Base-by-base conservation (phyloP, 768 basidiomycete genomes). In the Exidia glandulosa region DNA sequence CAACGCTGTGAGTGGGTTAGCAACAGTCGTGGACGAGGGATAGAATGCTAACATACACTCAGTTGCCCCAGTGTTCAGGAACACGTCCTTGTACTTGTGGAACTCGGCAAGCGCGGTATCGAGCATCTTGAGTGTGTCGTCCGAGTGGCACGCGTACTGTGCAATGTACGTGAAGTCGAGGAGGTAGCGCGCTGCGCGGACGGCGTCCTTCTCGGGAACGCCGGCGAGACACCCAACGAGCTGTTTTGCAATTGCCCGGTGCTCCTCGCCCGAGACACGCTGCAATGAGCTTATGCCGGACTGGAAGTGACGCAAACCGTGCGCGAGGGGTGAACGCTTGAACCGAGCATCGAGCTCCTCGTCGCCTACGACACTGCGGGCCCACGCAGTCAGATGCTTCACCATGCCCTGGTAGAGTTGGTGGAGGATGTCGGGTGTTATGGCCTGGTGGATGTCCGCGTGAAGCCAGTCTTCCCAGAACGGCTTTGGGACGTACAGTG, bases 81-180 rank as follows among this genome's bases (percentile, higher is more conserved):
- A 56, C n/a, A 56, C 32, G 1, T 13, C 54, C 12, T 56, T 56
- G 54, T 56, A 56, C 54, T 56, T 31, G 60, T 79, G 77, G 61
- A 79, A 80, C 1, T n/a, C 16, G 1, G 61, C 19, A 0, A 77
- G 66, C 0, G 70, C 65, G 0, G 64, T 57, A 2, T 69, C 58
- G 0, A 80, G 57, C 5, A 50, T 5, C 0, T 16, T 1, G 3
- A 71, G 64, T 0, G 66, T 62, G 0, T 30, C 29, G 0, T 62
- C 54, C 0, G 63, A 64, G 37, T 66, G 65, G 4, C 34, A 23
- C 0, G 62, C 56, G 14, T 59, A 61, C 32, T 69, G 67, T 2
- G 71, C 67, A 2, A 63, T 50, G 57, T 71, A 71, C 1, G 66
- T 63, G 57, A 72, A 73, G 16, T 73, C 65, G 0, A 73, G 56